phyloP scores from a whole-genome alignment of 148 eudicot species.

The Fagopyrum tataricum region DNA sequence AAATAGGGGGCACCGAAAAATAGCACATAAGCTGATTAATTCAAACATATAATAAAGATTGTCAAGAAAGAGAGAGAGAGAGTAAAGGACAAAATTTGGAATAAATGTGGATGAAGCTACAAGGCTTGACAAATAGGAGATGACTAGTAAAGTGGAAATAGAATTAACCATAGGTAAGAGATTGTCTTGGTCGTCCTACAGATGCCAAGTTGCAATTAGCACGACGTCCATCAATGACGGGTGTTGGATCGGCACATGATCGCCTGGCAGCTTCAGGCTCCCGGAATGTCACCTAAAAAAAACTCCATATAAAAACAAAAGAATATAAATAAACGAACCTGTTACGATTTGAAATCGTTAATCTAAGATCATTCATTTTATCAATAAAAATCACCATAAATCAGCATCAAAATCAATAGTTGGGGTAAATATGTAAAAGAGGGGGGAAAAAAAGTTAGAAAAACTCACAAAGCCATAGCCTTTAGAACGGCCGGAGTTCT shows the following conservation, averaged over 20 bases:
- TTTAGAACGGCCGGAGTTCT: slow-evolving; percentile 88
- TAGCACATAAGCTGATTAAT: background rate
- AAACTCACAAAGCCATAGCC: slow-evolving; percentile 96
- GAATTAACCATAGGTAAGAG: slow-evolving; percentile 40
- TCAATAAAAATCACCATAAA: background rate
- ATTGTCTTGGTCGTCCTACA: slow-evolving; percentile 79
- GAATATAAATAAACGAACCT: background rate
- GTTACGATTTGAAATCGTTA: background rate
- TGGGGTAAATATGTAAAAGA: background rate
- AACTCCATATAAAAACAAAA: slow-evolving; percentile 43
- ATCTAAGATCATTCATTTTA: background rate
- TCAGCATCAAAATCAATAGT: background rate
- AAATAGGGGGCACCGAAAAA: background rate
- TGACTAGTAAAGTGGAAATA: slow-evolving; percentile 7
- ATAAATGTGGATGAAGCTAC: background rate
- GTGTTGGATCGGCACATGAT: slow-evolving; percentile 87
- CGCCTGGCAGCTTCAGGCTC: slow-evolving; percentile 90
- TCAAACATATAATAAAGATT: background rate
- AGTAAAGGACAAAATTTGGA: background rate
- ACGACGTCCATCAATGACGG: slow-evolving; percentile 89
- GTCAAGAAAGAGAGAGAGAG: background rate
- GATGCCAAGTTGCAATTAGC: slow-evolving; percentile 97
- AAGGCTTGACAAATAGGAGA: background rate
- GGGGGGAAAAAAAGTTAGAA: slow-evolving; percentile 6
- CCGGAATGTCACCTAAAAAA: slow-evolving; percentile 92